Percentiles rank a stretch among this genome's conserved stretches.
Conservation (phyloP, 176 grass and related monocot genomes). For the Secale cereale region DNA sequence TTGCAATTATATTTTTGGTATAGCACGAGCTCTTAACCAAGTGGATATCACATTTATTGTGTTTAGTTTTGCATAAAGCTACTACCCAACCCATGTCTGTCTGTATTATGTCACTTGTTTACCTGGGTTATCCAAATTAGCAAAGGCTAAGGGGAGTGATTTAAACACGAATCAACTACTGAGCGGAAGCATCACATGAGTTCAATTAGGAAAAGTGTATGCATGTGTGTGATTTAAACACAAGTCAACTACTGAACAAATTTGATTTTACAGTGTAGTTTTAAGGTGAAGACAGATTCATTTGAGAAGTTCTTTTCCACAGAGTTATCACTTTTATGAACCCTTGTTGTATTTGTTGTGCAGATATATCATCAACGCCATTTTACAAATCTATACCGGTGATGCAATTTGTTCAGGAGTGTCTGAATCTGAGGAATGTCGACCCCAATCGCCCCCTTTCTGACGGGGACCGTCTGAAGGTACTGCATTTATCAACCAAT, state of each 20-base stretch:
- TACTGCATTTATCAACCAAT: constrained; percentile 9
- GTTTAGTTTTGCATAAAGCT: not conserved
- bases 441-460: constrained; percentile 31
- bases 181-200: not conserved
- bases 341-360: constrained; percentile 18
- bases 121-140: not conserved
- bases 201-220: not conserved
- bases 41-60: not conserved
- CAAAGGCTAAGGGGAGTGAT: not conserved
- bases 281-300: not conserved
- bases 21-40: not conserved
- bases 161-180: not conserved
- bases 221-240: not conserved
- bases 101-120: not conserved
- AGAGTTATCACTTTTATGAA: not conserved
- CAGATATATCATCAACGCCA: constrained; percentile 71
- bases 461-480: constrained; percentile 57
- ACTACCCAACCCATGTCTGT: not conserved
- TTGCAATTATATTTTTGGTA: not conserved
- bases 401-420: constrained; percentile 37
- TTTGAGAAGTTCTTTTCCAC: not conserved
- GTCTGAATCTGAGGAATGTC: constrained; percentile 14
- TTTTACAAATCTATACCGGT: constrained; percentile 56
- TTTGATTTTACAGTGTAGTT: not conserved
- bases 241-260: not conserved